These are phyloP conservation scores for Echinosophora koreensis DNA, from an alignment of 306 rosid genomes.

Conservation along the genomic window DNA sequence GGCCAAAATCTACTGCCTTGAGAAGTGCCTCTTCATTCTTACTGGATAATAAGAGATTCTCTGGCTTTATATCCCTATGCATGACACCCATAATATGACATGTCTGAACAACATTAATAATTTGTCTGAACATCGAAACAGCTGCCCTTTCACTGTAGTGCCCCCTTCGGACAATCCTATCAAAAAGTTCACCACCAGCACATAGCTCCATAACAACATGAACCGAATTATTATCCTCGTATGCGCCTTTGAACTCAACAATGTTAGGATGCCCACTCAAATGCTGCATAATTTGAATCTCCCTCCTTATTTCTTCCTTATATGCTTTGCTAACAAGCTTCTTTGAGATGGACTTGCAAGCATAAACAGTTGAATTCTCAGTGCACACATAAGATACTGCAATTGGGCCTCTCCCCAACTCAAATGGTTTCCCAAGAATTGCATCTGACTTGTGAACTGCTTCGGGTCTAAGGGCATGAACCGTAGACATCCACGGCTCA, in stretches of 20 bases:
- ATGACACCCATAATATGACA: no score
- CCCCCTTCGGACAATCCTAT: constrained; percentile 16
- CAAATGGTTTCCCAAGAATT: constrained; percentile 72
- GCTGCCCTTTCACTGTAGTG: constrained; percentile 31
- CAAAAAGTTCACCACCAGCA: constrained; percentile 29
- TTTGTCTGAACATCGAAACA: constrained; percentile 60
- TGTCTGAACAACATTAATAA: constrained; percentile 63
- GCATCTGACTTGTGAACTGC: constrained; percentile 52
- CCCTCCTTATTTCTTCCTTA: no score
- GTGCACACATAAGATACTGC: constrained; percentile 81
- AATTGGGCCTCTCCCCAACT: constrained; percentile 85
- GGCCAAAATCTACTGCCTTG: constrained; percentile 74
- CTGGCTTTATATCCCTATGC: no score
- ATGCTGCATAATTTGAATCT: no score
- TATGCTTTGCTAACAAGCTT: constrained; percentile 60
- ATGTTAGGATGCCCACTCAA: no score
- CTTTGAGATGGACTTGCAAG: constrained; percentile 89
- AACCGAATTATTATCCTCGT: no score
- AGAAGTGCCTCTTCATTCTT: constrained; percentile 65
- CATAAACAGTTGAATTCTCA: constrained; percentile 73
- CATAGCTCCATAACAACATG: constrained; percentile 33
- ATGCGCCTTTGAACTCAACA: no score
- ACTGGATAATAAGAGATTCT: no score
- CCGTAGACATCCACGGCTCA: constrained; percentile 40
- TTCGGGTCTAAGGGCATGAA: constrained; percentile 50